These are phyloP conservation scores for Apiosordaria backusii DNA, from an alignment of 495 filamentous ascomycete genomes.

Conservation along the genomic window DNA sequence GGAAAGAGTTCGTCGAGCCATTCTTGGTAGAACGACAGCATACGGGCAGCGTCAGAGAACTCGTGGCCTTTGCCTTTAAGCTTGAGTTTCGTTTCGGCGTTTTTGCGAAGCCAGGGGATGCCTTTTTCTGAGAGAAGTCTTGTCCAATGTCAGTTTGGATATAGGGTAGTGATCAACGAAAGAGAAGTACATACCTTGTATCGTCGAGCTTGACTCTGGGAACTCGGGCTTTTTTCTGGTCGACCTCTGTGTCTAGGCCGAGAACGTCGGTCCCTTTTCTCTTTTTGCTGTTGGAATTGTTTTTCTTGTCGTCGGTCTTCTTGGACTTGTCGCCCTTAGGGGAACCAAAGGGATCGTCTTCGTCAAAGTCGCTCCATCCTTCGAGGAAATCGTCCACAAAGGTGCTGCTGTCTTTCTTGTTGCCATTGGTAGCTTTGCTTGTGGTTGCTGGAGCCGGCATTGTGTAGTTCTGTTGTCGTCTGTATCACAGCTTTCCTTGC, in stretches of 20 bases:
- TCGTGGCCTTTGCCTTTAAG: conserved; percentile 95
- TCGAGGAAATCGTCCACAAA: conserved; percentile 7
- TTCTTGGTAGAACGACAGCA: conserved; percentile 88
- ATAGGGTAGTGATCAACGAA: background rate
- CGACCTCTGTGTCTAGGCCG: conserved; percentile 84
- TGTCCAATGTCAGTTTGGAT: conserved; percentile 9
- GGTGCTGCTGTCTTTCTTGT: background rate
- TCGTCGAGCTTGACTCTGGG: conserved; percentile 87
- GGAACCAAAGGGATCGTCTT: conserved; percentile 34
- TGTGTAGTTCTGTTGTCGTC: background rate
- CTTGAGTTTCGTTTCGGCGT: conserved; percentile 62
- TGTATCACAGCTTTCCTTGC: background rate
- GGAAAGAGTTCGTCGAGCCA: conserved; percentile 98
- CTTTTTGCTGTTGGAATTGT: conserved; percentile 29
- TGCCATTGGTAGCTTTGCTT: background rate
- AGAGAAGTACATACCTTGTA: conserved; percentile 48
- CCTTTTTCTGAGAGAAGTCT: conserved; percentile 77
- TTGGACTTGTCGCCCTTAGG: conserved; percentile 8
- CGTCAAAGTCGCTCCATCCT: conserved; percentile 24
- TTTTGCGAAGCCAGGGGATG: conserved; percentile 74
- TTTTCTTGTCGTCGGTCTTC: conserved; percentile 10
- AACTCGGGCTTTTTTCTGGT: conserved; percentile 63
- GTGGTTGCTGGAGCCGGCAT: background rate
- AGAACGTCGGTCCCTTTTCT: conserved; percentile 44
- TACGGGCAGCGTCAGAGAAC: conserved; percentile 79